Evolutionary conservation across 2,329 filamentous ascomycete genomes (phyloP).

Genomic region (Pseudohalonectria lignicola): DNA sequence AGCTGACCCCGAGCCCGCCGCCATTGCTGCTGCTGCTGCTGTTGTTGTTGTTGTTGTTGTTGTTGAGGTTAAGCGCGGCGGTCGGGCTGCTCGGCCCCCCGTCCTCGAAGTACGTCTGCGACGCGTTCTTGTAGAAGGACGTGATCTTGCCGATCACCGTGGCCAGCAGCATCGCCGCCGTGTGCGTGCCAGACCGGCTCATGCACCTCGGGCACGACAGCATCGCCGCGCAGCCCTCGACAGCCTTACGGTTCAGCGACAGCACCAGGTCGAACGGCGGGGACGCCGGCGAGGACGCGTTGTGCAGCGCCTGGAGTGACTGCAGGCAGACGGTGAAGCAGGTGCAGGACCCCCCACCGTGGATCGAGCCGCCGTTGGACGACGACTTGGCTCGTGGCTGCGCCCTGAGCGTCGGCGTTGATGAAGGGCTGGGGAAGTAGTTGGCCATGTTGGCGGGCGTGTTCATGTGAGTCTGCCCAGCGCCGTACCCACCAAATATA

Average conservation of each 20-base stretch:
- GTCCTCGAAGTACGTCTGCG: slow-evolving; percentile 25
- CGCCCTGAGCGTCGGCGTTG: slow-evolving; percentile 23
- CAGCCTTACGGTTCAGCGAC: slow-evolving; percentile 32
- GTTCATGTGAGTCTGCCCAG: slow-evolving; percentile 16
- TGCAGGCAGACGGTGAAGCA: slow-evolving; percentile 36
- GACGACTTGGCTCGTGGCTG: slow-evolving; percentile 17
- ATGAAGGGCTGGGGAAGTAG: slow-evolving; percentile 27
- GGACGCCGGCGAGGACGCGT: slow-evolving; percentile 23
- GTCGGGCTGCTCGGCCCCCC: slow-evolving; percentile 6
- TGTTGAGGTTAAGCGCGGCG: too few species aligned
- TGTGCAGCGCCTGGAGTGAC: slow-evolving; percentile 34
- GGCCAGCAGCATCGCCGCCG: slow-evolving; percentile 35
- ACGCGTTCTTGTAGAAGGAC: slow-evolving; percentile 31
- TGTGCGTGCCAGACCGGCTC: slow-evolving; percentile 28
- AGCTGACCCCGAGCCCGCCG: slow-evolving; percentile 23
- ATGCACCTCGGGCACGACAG: slow-evolving; percentile 33
- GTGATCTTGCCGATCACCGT: slow-evolving; percentile 37
- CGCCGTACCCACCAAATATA: slow-evolving; percentile 16
- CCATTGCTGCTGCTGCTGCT: slow-evolving; percentile 9
- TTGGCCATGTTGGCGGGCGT: slow-evolving; percentile 24
- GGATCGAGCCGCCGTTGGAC: slow-evolving; percentile 8
- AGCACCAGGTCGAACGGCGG: slow-evolving; percentile 33
- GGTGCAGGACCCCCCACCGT: slow-evolving; percentile 22
- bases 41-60: too few species aligned
- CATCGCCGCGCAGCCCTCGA: slow-evolving; percentile 35